Percentiles rank a stretch among this genome's conserved stretches.
phyloP scores from a whole-genome alignment of 1,284 basidiomycete genomes.

The Athelia sp. region DNA sequence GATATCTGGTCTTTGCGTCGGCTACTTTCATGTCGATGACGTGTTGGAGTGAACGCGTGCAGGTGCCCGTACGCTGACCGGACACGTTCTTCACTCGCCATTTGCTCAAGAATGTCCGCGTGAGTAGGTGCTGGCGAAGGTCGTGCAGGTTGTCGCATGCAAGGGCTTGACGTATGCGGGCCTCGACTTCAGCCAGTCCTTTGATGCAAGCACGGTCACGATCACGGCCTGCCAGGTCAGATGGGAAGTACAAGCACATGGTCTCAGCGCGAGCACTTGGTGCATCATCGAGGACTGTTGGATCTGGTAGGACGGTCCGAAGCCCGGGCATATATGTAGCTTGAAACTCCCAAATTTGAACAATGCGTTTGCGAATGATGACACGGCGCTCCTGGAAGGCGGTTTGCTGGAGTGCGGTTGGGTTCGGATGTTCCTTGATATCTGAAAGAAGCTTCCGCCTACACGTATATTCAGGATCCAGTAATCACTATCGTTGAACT shows the following conservation, averaged over 20 bases:
- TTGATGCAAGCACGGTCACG: background rate
- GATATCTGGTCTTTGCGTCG: constrained; percentile 20
- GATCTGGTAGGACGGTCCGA: background rate
- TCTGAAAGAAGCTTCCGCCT: background rate
- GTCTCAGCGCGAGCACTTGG: background rate
- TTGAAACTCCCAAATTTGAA: background rate
- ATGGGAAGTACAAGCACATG: background rate
- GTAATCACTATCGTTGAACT: background rate
- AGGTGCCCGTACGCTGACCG: constrained; percentile 20
- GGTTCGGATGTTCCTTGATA: background rate
- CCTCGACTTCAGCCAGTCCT: constrained; percentile 17
- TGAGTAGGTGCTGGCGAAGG: constrained; percentile 21
- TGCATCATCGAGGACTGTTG: background rate
- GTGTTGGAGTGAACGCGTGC: constrained; percentile 10
- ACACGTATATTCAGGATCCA: background rate
- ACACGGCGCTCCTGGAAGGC: background rate
- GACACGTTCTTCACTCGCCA: constrained; percentile 19
- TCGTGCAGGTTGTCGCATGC: constrained; percentile 19
- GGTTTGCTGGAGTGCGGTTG: background rate
- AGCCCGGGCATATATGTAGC: background rate
- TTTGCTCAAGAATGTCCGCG: constrained; percentile 15
- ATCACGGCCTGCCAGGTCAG: background rate
- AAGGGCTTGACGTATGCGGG: constrained; percentile 21
- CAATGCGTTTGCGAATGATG: background rate
- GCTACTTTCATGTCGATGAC: constrained; percentile 27